phyloP scores from a whole-genome alignment of 176 grass and related monocot genomes.

The Ampelocalamus luodianensis region DNA sequence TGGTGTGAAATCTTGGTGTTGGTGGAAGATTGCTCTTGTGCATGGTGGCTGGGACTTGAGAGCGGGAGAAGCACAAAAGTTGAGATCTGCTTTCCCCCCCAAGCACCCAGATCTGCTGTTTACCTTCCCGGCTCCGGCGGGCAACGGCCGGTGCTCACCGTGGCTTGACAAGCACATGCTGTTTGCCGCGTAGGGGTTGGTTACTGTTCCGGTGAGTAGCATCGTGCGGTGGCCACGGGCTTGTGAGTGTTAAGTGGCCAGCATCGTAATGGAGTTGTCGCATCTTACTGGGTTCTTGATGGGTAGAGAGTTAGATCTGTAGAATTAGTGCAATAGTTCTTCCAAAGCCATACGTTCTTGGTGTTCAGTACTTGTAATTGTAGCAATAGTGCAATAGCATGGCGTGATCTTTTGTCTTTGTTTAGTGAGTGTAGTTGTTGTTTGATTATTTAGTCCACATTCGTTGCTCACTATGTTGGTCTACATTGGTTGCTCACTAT shows the following conservation, averaged over 20 bases:
- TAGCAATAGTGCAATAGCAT: background rate
- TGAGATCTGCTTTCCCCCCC: background rate
- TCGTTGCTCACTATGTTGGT: background rate
- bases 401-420: background rate
- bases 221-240: background rate
- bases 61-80: background rate
- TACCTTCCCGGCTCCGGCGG: background rate
- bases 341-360: background rate
- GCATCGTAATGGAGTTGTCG: background rate
- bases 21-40: background rate
- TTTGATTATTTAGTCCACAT: constrained; percentile 8
- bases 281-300: background rate
- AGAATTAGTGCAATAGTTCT: background rate
- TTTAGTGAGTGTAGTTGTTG: background rate
- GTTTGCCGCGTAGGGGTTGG: background rate
- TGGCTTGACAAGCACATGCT: background rate
- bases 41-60: background rate
- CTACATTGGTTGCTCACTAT: background rate
- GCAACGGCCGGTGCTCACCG: background rate
- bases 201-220: background rate
- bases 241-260: background rate
- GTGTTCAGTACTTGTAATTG: background rate
- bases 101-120: constrained; percentile 22
- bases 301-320: constrained; percentile 20
- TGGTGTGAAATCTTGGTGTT: constrained; percentile 9